Conservation (phyloP, 768 basidiomycete species). For the Asterophora lycoperdoides region DNA sequence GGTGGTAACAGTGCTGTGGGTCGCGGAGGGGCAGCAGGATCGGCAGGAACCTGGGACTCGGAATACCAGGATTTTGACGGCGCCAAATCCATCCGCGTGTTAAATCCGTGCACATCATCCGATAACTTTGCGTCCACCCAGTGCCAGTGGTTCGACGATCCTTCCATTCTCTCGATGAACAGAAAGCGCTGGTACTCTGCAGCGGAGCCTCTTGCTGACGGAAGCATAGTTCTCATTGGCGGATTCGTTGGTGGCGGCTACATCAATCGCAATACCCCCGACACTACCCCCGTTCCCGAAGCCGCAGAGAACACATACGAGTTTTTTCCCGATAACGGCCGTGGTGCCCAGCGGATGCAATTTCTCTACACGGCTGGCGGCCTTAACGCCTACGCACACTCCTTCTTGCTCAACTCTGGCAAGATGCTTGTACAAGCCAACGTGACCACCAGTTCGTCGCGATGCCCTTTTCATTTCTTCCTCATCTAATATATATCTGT, state of each 20-base stretch:
- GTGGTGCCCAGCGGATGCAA: conserved; percentile 46
- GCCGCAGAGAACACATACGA: conserved; percentile 81
- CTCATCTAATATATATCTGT: conserved; percentile 12
- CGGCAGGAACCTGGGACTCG: conserved; percentile 54
- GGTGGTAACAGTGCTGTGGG: conserved; percentile 78
- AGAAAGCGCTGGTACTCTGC: conserved; percentile 75
- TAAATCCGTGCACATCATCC: conserved; percentile 63
- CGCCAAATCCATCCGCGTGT: conserved; percentile 69
- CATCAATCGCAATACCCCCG: conserved; percentile 71
- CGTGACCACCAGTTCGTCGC: conserved; percentile 60
- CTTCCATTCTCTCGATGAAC: conserved; percentile 59
- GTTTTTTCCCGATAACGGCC: conserved; percentile 66
- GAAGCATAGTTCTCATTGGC: conserved; percentile 75
- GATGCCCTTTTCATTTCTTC: background rate
- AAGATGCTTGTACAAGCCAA: conserved; percentile 83
- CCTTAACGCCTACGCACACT: conserved; percentile 72
- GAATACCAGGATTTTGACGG: conserved; percentile 81
- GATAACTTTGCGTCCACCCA: conserved; percentile 43
- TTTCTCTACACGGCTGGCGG: conserved; percentile 74
- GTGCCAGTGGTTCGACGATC: conserved; percentile 74
- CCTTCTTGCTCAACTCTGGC: conserved; percentile 72
- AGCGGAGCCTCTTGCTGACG: conserved; percentile 72
- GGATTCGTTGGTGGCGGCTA: conserved; percentile 78
- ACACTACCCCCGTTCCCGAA: conserved; percentile 54
- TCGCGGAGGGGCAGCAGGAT: conserved; percentile 56